Percentiles rank a stretch among this genome's conserved stretches.
phyloP scores from a whole-genome alignment of 164 flowering plant genomes.

The Litsea cubeba region DNA sequence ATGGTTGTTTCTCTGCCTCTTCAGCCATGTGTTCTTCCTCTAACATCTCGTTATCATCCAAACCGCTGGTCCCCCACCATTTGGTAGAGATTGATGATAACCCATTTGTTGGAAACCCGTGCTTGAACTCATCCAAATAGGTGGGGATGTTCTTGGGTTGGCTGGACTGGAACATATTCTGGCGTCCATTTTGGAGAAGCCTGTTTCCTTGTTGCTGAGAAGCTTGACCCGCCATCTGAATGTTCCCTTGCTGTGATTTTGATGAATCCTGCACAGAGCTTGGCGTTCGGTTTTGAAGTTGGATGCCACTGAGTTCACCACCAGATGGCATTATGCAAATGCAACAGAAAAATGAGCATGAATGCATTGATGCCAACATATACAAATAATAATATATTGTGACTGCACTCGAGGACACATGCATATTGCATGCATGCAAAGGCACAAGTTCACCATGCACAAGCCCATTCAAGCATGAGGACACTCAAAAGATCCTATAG shows the following conservation, averaged over 20 bases:
- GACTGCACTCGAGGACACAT: background rate
- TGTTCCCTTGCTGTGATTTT: slow-evolving; percentile 16
- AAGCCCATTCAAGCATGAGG: background rate
- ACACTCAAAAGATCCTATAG: background rate
- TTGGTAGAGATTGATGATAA: slow-evolving; percentile 32
- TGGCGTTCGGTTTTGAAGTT: slow-evolving; percentile 19
- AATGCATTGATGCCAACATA: background rate
- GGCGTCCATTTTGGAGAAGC: slow-evolving; percentile 16
- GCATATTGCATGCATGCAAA: background rate
- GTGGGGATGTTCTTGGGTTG: slow-evolving; percentile 21
- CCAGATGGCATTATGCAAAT: background rate
- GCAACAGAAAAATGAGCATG: background rate
- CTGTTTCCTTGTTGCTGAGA: slow-evolving; percentile 37
- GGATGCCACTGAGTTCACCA: slow-evolving; percentile 14
- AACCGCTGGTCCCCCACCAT: slow-evolving; percentile 62
- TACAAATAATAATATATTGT: background rate
- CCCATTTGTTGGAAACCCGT: slow-evolving; percentile 68
- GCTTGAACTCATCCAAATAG: slow-evolving; percentile 54
- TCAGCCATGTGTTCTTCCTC: slow-evolving; percentile 17
- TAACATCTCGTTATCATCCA: slow-evolving; percentile 10
- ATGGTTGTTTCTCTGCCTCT: slow-evolving; percentile 17
- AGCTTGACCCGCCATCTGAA: slow-evolving; percentile 5
- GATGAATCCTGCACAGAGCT: slow-evolving; percentile 16
- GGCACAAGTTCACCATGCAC: slow-evolving; percentile 1
- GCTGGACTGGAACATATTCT: slow-evolving; percentile 18